Evolutionary conservation across 441 rosid species (phyloP).

Genomic region (Gossypium armourianum): DNA sequence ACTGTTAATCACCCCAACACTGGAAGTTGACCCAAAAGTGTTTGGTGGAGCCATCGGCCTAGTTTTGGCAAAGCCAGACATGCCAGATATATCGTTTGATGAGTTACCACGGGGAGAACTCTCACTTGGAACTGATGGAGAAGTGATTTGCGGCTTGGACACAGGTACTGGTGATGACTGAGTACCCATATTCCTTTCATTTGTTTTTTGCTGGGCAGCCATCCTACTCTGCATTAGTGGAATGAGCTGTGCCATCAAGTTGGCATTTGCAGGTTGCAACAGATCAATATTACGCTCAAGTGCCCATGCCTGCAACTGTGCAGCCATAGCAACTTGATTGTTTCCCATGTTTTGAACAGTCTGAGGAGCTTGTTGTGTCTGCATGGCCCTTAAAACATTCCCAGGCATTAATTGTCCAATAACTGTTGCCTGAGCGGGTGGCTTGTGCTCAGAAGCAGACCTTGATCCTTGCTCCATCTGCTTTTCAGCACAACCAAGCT

Average conservation of each 20-base stretch:
- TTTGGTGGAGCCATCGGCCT: slow-evolving; percentile 40
- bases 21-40: slow-evolving; percentile 46
- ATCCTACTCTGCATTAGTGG: slow-evolving; percentile 74
- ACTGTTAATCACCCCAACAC: slow-evolving; percentile 37
- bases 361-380: slow-evolving; percentile 59
- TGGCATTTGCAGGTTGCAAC: slow-evolving; percentile 76
- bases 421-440: slow-evolving; percentile 37
- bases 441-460: slow-evolving; percentile 44
- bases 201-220: slow-evolving; percentile 67
- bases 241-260: slow-evolving; percentile 69
- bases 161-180: slow-evolving; percentile 47
- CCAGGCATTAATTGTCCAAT: slow-evolving; percentile 53
- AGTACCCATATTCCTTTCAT: slow-evolving; percentile 41
- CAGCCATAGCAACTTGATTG: slow-evolving; percentile 63
- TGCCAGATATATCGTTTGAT: slow-evolving; percentile 68
- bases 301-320: slow-evolving; percentile 90
- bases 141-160: slow-evolving; percentile 62
- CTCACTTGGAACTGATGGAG: slow-evolving; percentile 58
- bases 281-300: slow-evolving; percentile 77
- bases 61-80: slow-evolving; percentile 61
- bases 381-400: slow-evolving; percentile 58
- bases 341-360: slow-evolving; percentile 45
- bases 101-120: slow-evolving; percentile 75
- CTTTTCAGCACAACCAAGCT: slow-evolving; percentile 51
- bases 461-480: slow-evolving; percentile 54